These are phyloP conservation scores for Tetradesmus lagerheimii DNA, from an alignment of 139 green algal genomes.

Conservation along the genomic window DNA sequence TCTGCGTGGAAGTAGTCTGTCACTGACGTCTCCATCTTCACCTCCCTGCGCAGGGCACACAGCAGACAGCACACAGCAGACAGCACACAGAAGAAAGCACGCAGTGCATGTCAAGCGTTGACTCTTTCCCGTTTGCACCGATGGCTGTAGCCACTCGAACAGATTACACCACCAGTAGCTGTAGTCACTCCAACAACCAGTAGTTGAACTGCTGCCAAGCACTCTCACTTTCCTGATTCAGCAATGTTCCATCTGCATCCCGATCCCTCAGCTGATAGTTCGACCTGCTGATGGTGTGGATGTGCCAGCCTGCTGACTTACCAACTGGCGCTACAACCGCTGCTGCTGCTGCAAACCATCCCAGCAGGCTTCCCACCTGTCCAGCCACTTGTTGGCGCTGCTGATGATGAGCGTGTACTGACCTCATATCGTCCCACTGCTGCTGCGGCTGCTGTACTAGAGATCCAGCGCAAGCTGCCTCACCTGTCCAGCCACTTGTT, in stretches of 20 bases:
- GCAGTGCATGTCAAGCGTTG: neutral
- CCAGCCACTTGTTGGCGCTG: slow-evolving; percentile 42
- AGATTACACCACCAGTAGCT: too few relatives aligned
- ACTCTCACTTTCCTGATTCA: too few relatives aligned
- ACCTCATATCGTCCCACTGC: neutral
- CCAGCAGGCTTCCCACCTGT: slow-evolving; percentile 37
- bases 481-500: slow-evolving; percentile 42
- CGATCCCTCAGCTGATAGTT: too few relatives aligned
- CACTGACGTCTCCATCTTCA: slow-evolving; percentile 46
- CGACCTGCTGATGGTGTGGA: too few relatives aligned
- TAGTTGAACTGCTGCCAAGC: too few relatives aligned
- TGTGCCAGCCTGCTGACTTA: too few relatives aligned
- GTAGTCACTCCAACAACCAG: too few relatives aligned
- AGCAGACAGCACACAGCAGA: neutral
- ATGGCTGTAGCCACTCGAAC: too few relatives aligned
- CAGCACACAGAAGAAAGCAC: neutral
- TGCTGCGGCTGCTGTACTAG: neutral
- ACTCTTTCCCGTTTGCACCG: too few relatives aligned
- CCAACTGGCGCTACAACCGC: neutral
- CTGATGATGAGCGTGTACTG: slow-evolving; percentile 58
- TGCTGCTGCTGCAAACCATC: neutral
- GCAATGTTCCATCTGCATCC: too few relatives aligned
- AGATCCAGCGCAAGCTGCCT: slow-evolving; percentile 32
- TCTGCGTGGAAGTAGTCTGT: slow-evolving; percentile 65
- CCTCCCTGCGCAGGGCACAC: slow-evolving; percentile 46